A percentile compares a stretch with the other conserved stretches of the same genome.
These are phyloP conservation scores for Phalaenopsis hybrid DNA, from an alignment of 116 monocot genomes.

Conservation along the genomic window DNA sequence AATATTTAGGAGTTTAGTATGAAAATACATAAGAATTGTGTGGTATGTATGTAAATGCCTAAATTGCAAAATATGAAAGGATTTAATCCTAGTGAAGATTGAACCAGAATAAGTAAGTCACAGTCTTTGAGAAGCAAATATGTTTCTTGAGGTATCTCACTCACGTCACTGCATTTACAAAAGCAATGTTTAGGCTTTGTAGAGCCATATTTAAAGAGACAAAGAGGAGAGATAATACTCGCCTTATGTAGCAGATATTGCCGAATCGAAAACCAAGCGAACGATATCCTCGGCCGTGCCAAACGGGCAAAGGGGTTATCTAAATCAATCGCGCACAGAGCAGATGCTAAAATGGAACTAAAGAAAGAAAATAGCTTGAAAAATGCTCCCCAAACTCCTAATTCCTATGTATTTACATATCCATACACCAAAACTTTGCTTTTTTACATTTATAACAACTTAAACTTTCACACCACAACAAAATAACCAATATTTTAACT, in stretches of 20 bases:
- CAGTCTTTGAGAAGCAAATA: conserved; percentile 68
- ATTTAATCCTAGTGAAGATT: background rate
- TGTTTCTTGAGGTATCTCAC: conserved; percentile 92
- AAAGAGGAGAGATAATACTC: background rate
- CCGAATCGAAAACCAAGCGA: conserved; percentile 96
- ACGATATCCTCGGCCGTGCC: conserved; percentile 83
- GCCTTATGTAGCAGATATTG: conserved; percentile 86
- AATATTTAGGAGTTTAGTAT: no score
- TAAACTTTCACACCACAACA: no score
- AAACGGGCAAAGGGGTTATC: conserved; percentile 84
- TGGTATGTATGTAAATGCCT: no score
- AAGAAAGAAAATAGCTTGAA: background rate
- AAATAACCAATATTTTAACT: no score
- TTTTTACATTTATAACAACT: no score
- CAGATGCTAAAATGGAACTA: conserved; percentile 4
- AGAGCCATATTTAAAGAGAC: background rate
- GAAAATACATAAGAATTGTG: no score
- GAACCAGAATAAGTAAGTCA: conserved; percentile 85
- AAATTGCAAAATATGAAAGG: background rate
- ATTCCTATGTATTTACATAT: no score
- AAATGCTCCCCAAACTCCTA: no score
- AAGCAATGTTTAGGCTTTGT: background rate
- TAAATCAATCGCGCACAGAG: conserved; percentile 16
- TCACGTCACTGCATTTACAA: conserved; percentile 66
- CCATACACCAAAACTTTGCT: no score